Percentiles rank a stretch among this genome's conserved stretches.
These are phyloP conservation scores for Backusella parvicylindrica DNA, from an alignment of 192 early-diverging fungal species.

Conservation along the genomic window DNA sequence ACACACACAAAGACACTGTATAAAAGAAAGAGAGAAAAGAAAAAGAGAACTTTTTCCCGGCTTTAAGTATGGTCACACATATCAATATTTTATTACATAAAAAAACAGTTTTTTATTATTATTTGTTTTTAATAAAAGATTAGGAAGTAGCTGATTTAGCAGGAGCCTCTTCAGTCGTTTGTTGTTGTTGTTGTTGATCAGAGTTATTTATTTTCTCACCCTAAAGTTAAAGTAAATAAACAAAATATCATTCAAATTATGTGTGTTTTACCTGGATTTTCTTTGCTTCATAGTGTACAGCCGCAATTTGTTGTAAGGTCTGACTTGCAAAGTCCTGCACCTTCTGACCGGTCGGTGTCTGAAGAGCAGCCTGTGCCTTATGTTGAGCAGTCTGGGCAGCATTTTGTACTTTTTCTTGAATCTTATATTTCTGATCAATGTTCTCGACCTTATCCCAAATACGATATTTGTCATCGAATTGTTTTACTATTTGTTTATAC, in stretches of 20 bases:
- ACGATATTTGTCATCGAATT: slow-evolving; percentile 52
- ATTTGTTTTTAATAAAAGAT: background rate
- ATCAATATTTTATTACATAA: no score
- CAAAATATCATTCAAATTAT: background rate
- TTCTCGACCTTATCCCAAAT: slow-evolving; percentile 48
- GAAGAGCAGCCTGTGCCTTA: slow-evolving; percentile 40
- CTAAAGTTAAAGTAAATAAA: background rate
- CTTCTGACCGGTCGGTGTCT: slow-evolving; percentile 50
- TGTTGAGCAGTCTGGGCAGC: slow-evolving; percentile 42
- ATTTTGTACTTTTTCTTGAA: slow-evolving; percentile 50
- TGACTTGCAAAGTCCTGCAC: slow-evolving; percentile 42
- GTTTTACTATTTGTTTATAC: slow-evolving; percentile 19
- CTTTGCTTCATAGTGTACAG: slow-evolving; percentile 54
- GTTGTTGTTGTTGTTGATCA: background rate
- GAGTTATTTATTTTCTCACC: background rate
- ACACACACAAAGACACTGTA: no score
- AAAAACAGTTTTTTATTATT: no score
- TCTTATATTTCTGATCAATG: slow-evolving; percentile 51
- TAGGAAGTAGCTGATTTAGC: background rate
- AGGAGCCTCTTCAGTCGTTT: background rate
- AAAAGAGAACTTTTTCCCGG: no score
- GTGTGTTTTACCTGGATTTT: slow-evolving; percentile 33
- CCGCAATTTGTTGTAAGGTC: slow-evolving; percentile 45
- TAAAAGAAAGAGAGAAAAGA: no score
- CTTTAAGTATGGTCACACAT: no score